phyloP scores from a whole-genome alignment of 2,329 filamentous ascomycete genomes.

The Emergomyces africanus region DNA sequence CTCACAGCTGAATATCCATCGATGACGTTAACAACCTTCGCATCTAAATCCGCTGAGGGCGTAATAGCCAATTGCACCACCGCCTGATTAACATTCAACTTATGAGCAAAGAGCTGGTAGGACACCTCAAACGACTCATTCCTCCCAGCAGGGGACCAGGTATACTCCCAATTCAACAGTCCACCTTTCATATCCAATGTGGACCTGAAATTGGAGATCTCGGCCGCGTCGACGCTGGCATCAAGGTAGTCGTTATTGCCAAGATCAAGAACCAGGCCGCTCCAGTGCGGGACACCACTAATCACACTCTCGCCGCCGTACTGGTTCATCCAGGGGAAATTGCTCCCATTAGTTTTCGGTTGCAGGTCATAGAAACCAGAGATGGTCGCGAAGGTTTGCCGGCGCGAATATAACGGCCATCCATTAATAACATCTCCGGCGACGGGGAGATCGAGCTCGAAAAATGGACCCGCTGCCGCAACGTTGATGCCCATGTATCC shows the following conservation, averaged over 20 bases:
- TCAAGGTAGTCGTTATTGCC: constrained; percentile 44
- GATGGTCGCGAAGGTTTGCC: constrained; percentile 55
- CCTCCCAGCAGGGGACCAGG: constrained; percentile 45
- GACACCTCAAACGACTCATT: constrained; percentile 42
- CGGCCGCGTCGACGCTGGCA: constrained; percentile 45
- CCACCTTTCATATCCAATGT: constrained; percentile 52
- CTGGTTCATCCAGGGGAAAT: constrained; percentile 56
- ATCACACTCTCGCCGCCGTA: constrained; percentile 61
- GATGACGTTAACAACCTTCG: constrained; percentile 52
- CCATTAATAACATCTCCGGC: constrained; percentile 46
- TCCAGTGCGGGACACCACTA: constrained; percentile 57
- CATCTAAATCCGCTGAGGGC: constrained; percentile 39
- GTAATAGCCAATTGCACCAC: constrained; percentile 49
- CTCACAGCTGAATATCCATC: constrained; percentile 57
- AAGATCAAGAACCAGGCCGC: constrained; percentile 45
- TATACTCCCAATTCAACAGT: constrained; percentile 51
- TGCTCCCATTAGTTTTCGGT: constrained; percentile 44
- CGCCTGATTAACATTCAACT: constrained; percentile 48
- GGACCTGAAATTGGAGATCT: constrained; percentile 49
- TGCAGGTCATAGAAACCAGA: constrained; percentile 55
- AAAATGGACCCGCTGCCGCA: constrained; percentile 51
- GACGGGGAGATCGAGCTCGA: constrained; percentile 42
- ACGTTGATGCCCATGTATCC: constrained; percentile 54
- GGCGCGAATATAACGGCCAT: constrained; percentile 53
- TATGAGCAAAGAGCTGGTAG: constrained; percentile 56